Conservation (phyloP, 169 alveolate species). For the Besnoitia besnoiti region DNA sequence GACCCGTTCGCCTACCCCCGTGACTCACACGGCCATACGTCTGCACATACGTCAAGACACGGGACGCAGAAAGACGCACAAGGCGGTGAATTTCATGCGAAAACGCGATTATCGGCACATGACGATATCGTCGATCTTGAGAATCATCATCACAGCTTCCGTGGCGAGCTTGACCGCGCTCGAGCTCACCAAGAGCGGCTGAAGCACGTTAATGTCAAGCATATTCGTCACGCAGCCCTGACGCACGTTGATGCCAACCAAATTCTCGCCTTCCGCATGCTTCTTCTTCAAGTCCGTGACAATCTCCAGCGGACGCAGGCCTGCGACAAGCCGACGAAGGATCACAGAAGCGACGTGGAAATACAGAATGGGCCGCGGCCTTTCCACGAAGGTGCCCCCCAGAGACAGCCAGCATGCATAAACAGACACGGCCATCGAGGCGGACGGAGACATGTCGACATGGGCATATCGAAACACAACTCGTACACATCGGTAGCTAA, state of each 20-base stretch:
- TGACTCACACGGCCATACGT: too few species aligned
- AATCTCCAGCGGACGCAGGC: slow-evolving; percentile 95
- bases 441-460: too few species aligned
- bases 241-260: slow-evolving; percentile 95
- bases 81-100: too few species aligned
- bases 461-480: too few species aligned
- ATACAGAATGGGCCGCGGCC: background rate
- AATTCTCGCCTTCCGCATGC: slow-evolving; percentile 86
- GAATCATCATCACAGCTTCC: slow-evolving; percentile 98
- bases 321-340: slow-evolving; percentile 67
- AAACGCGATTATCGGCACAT: slow-evolving; percentile 34
- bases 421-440: too few species aligned
- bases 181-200: slow-evolving; percentile 96
- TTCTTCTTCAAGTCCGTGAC: slow-evolving; percentile 94
- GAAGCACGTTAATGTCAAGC: slow-evolving; percentile 58
- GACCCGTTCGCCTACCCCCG: too few species aligned
- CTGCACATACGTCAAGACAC: too few species aligned
- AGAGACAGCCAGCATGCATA: background rate
- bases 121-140: slow-evolving; percentile 98
- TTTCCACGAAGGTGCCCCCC: background rate
- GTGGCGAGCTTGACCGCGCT: slow-evolving; percentile 97
- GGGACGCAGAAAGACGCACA: too few species aligned
- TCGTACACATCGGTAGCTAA: too few species aligned
- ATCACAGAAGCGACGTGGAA: background rate
- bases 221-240: slow-evolving; percentile 69